Evolutionary conservation across 2,329 filamentous ascomycete species (phyloP).

Genomic region (Alternaria atra): DNA sequence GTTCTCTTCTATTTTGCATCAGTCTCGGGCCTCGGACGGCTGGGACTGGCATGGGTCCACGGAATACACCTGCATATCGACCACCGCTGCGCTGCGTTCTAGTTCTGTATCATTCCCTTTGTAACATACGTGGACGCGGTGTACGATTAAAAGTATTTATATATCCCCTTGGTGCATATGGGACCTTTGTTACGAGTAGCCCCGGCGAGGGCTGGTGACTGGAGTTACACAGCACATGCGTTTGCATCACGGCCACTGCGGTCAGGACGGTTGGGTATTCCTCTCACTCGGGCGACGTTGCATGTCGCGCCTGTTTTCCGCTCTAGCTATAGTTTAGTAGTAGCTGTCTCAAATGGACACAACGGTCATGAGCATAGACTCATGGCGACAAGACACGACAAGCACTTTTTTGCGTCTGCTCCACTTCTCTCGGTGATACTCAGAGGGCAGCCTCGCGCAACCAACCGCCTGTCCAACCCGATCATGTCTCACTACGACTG

Average conservation of each 20-base stretch:
- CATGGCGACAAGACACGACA: slow-evolving; percentile 27
- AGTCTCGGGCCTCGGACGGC: slow-evolving; percentile 18
- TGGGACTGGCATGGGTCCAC: slow-evolving; percentile 26
- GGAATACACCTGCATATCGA: slow-evolving; percentile 37
- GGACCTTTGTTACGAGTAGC: slow-evolving; percentile 25
- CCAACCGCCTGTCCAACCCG: slow-evolving; percentile 19
- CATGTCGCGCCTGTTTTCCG: slow-evolving; percentile 28
- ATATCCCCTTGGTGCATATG: slow-evolving; percentile 27
- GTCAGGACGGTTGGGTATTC: slow-evolving; percentile 29
- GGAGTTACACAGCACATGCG: slow-evolving; percentile 10
- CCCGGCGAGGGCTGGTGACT: slow-evolving; percentile 26
- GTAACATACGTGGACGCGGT: slow-evolving; percentile 27
- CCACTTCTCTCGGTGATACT: slow-evolving; percentile 14
- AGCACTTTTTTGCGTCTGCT: slow-evolving; percentile 1
- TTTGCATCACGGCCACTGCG: slow-evolving; percentile 20
- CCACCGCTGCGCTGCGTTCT: slow-evolving; percentile 28
- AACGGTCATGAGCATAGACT: slow-evolving; percentile 27
- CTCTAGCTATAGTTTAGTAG: slow-evolving; percentile 31
- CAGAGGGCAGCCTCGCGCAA: slow-evolving; percentile 23
- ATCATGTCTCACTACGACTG: slow-evolving; percentile 21
- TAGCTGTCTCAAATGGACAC: slow-evolving; percentile 29
- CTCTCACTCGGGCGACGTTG: slow-evolving; percentile 30
- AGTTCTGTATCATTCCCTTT: slow-evolving; percentile 35
- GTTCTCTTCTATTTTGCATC: slow-evolving; percentile 20
- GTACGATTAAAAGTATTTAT: slow-evolving; percentile 46